Evolutionary conservation across 2,329 filamentous ascomycete species (phyloP).

Genomic region (Pseudocercospora vitis): DNA sequence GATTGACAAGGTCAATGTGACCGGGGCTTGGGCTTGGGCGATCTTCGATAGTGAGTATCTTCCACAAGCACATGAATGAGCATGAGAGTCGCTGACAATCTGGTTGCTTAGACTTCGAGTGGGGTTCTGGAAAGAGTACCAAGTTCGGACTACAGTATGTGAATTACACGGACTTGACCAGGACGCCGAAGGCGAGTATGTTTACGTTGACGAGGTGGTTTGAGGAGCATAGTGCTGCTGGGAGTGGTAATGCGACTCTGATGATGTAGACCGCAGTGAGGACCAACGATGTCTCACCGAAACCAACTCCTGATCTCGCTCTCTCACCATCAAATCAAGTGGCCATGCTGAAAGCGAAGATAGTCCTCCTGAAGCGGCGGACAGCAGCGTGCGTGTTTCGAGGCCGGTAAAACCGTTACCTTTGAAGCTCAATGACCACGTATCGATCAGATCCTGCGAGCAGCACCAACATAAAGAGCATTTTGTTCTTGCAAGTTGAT

Average conservation of each 20-base stretch:
- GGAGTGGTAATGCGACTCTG: not conserved
- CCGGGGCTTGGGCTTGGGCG: constrained; percentile 40
- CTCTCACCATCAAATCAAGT: too few species aligned
- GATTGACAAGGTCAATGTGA: constrained; percentile 39
- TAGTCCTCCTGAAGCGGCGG: too few species aligned
- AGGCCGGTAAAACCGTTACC: too few species aligned
- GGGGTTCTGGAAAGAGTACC: constrained; percentile 36
- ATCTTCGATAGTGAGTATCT: constrained; percentile 37
- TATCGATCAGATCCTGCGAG: too few species aligned
- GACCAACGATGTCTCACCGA: too few species aligned
- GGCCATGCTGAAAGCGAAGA: too few species aligned
- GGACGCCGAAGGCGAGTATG: constrained; percentile 42
- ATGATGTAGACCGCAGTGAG: too few species aligned
- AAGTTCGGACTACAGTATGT: constrained; percentile 44
- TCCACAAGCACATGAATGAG: not conserved
- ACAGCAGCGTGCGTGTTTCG: too few species aligned
- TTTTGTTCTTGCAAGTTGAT: too few species aligned
- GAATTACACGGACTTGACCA: constrained; percentile 38
- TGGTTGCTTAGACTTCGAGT: constrained; percentile 32
- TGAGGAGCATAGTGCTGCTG: constrained; percentile 23
- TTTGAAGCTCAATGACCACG: too few species aligned
- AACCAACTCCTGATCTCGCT: too few species aligned
- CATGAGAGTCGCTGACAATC: not conserved
- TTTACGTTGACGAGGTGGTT: constrained; percentile 42
- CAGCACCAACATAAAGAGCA: too few species aligned